Base-by-base conservation (phyloP, 108 stramenopile species). In the Nitzschia inconspicua region DNA sequence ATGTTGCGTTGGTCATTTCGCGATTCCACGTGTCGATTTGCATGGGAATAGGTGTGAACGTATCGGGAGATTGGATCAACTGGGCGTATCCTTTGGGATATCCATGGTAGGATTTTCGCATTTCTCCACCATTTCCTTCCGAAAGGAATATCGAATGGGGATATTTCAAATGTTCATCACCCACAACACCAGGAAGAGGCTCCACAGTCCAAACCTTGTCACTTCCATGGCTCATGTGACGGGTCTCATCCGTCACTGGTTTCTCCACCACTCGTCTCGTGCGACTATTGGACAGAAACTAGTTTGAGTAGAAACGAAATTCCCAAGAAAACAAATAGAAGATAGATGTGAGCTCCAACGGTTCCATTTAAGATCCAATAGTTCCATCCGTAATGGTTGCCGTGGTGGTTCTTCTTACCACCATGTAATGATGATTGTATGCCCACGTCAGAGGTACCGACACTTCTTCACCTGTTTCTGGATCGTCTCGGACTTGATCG, bases 21-120 rank as follows among this genome's bases (percentile, higher is more conserved):
- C 75, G 68, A 30, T 70, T 70, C 75, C 75, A 76, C 9, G 68
- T 70, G 29, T 76, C 75, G 54, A 76, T 76, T 40, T 76, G 75
- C 75, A 76, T 76, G 14, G 75, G 75, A 4, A 36, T 65, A 13
- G 59, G 27, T 18, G 28, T 36, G 44, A 76, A 76, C 24, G 44
- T 48, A 36, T 43, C 23, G 7, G 75, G 68, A 1, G 63, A 65
- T 13, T 63, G 42, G 0, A 76, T 50, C 4, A 76, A 19, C 50
- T 76, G 75, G 8, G 75, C 75, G 57, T 76, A 76, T 47, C 75
- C 67, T 9, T 44, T 39, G 37, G 75, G 75, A 36, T 76, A 70
- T 6, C 53, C 55, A 39, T 76, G 75, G 36, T 65, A 76, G 43
- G 54, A 57, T 49, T 46, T 55, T 35, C 75, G 40, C 54, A 69